Base-by-base conservation (phyloP, 2,329 filamentous ascomycete species). In the Aspergillus floridensis region DNA sequence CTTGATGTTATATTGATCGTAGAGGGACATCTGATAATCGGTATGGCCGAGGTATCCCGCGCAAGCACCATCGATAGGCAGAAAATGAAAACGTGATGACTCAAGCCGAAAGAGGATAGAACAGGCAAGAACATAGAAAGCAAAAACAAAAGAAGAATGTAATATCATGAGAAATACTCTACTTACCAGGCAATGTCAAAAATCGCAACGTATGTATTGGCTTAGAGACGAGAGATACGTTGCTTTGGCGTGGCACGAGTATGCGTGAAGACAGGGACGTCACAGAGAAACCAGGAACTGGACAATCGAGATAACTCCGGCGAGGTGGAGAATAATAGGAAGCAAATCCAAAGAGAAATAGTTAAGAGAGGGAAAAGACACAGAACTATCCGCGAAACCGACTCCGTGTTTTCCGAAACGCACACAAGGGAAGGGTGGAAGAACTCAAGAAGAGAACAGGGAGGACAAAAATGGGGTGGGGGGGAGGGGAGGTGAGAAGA, bases 351-450 rank as follows among this genome's bases (percentile, higher is more conserved):
- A 60, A 61, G 57, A 64, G 60, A 66, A 58, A 62, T 54, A 61
- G 61, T 57, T 65, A 63, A 65, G 61, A 64, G 59, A 66, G 63
- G 61, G 56, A 62, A 63, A 56, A 63, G 60, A 59, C 57, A 64
- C 62, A 65, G 63, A 63, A 66, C 65, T 65, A 68, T 68, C 64
- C 64, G 66, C 66, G 38, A 70, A 72, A 69, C 65, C 60, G 64
- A 70, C 68, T 68, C 68, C 68, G 69, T 66, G 57, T 63, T 66
- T 65, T 65, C 69, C 65, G 65, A 70, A 53, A 66, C 60, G 55
- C 67, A 65, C 63, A 67, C 63, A 67, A 69, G 62, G 58, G 54
- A 68, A 63, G 61, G 61, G 60, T 57, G 53, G 64, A 61, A 61
- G 59, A 59, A 59, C 52, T 56, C 52, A 62, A 65, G 57, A 58